Evolutionary conservation across 257 asterid species (phyloP).

Genomic region (Fraxinus cuspidata): DNA sequence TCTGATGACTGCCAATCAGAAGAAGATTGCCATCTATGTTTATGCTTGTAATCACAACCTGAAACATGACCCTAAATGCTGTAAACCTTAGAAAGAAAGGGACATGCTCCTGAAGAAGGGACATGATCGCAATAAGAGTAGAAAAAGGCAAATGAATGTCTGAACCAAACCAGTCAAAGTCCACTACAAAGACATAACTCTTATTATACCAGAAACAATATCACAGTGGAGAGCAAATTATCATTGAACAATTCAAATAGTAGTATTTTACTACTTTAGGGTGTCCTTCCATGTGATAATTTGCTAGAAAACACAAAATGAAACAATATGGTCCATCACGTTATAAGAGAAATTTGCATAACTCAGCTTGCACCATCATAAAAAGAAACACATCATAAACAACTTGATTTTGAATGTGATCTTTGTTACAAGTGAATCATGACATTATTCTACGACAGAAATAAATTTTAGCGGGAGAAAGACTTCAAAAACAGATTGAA

Average conservation of each 20-base stretch:
- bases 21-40: conserved; percentile 76
- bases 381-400: not conserved
- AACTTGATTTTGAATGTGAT: not conserved
- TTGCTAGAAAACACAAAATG: too few species aligned
- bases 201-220: not conserved
- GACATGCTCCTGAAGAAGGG: not conserved
- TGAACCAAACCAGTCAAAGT: not conserved
- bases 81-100: conserved; percentile 7
- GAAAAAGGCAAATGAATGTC: not conserved
- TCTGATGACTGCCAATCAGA: conserved; percentile 87
- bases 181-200: not conserved
- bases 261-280: not conserved
- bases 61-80: conserved; percentile 27
- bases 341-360: too few species aligned
- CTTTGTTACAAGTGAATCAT: conserved; percentile 1
- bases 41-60: conserved; percentile 97
- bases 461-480: not conserved
- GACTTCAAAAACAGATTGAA: not conserved
- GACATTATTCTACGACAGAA: not conserved
- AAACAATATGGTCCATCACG: too few species aligned
- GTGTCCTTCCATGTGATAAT: not conserved
- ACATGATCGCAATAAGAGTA: not conserved
- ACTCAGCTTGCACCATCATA: not conserved
- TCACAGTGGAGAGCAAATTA: not conserved
- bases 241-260: not conserved